Conservation (phyloP, 1,139 yeast genomes). For the Spathaspora sp. region DNA sequence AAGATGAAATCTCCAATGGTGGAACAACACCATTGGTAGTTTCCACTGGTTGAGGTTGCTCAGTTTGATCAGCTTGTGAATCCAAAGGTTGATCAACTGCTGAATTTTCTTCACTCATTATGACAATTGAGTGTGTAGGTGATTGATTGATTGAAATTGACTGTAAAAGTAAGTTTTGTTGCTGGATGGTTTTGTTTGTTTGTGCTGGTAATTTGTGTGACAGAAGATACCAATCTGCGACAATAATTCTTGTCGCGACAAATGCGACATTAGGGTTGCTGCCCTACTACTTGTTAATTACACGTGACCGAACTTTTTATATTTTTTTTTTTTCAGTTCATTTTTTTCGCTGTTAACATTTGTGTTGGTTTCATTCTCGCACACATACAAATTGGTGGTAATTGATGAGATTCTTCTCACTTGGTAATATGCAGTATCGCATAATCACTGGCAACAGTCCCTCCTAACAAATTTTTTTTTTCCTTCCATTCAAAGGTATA, state of each 20-base stretch:
- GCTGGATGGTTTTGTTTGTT: background rate
- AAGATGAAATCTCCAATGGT: background rate
- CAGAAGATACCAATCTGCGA: background rate
- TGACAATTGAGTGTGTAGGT: background rate
- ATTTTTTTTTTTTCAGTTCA: background rate
- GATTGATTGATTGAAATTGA: background rate
- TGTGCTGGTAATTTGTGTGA: background rate
- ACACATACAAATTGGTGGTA: background rate
- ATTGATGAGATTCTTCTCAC: background rate
- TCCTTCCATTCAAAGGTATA: background rate
- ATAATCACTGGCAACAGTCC: background rate
- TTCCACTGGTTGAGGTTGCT: background rate
- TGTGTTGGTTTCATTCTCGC: background rate
- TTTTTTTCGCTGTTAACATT: background rate
- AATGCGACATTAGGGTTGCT: background rate
- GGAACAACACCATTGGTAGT: background rate
- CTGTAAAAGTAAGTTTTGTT: background rate
- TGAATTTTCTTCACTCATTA: conserved; percentile 11
- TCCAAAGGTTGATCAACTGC: conserved; percentile 2
- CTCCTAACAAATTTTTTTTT: conserved; percentile 3
- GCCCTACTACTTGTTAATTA: no score
- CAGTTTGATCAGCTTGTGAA: conserved; percentile 1
- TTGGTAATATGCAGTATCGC: conserved; percentile 3
- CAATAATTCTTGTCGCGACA: conserved; percentile 3
- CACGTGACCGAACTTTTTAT: no score